Evolutionary conservation across 176 grass and related monocot genomes (phyloP).

Genomic region (Poa pratensis): DNA sequence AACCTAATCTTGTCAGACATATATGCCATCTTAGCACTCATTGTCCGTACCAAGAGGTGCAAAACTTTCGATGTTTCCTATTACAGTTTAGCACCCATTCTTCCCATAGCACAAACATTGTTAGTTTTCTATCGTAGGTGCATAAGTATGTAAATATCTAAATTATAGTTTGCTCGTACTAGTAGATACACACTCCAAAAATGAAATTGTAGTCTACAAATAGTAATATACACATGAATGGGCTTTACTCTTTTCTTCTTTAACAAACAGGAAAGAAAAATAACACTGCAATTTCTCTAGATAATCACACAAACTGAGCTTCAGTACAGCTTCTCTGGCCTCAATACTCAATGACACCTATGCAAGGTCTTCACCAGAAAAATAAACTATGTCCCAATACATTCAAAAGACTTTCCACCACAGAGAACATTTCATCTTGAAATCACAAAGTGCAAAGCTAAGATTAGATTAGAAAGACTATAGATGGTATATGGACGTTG

Average conservation of each 20-base stretch:
- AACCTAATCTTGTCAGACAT: too few species aligned
- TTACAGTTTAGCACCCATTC: too few species aligned
- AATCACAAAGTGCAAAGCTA: not conserved
- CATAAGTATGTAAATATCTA: not conserved
- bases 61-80: too few species aligned
- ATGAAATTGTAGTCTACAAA: too few species aligned
- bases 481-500: not conserved
- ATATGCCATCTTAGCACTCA: too few species aligned
- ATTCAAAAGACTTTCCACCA: not conserved
- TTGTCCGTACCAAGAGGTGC: too few species aligned
- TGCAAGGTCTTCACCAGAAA: not conserved
- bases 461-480: not conserved
- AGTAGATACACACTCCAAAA: not conserved
- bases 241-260: not conserved
- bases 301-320: not conserved
- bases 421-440: not conserved
- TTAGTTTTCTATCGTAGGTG: too few species aligned
- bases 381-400: not conserved
- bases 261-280: not conserved
- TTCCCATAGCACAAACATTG: too few species aligned
- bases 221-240: not conserved
- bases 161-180: not conserved
- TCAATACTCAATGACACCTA: not conserved
- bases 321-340: not conserved
- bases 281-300: not conserved